A percentile compares a stretch with the other conserved stretches of the same genome.
phyloP scores from a whole-genome alignment of 345 rosid genomes.

The Streptanthus diversifolius region DNA sequence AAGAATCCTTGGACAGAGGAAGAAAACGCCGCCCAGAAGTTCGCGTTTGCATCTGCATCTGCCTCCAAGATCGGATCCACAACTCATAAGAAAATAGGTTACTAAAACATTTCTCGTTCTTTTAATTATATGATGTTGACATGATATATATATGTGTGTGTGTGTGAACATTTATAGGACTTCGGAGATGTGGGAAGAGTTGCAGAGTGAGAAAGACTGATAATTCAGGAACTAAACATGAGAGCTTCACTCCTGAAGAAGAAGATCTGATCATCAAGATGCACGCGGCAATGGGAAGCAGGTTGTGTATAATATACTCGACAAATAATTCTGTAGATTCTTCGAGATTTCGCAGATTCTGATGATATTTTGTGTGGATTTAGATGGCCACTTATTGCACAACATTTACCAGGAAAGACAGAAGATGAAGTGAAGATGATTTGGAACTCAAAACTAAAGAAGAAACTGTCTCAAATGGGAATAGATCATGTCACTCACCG shows the following conservation, averaged over 20 bases:
- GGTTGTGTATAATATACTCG: slow-evolving; percentile 36
- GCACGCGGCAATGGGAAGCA: slow-evolving; percentile 91
- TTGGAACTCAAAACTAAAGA: slow-evolving; percentile 88
- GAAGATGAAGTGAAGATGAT: slow-evolving; percentile 91
- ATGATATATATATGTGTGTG: neutral
- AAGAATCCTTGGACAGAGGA: slow-evolving; percentile 25
- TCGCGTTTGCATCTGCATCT: slow-evolving; percentile 19
- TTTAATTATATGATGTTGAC: neutral
- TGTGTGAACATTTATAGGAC: slow-evolving; percentile 38
- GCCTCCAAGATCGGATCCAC: slow-evolving; percentile 26
- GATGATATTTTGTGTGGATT: slow-evolving; percentile 8
- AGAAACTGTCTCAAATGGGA: slow-evolving; percentile 89
- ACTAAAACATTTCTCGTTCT: slow-evolving; percentile 4
- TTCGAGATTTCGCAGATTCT: neutral
- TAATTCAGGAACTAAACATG: slow-evolving; percentile 49
- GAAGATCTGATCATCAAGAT: slow-evolving; percentile 81
- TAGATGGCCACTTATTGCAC: slow-evolving; percentile 94
- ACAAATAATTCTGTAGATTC: neutral
- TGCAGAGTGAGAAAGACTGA: slow-evolving; percentile 81
- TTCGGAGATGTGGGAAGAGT: slow-evolving; percentile 73
- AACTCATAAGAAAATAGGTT: slow-evolving; percentile 33
- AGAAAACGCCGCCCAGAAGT: slow-evolving; percentile 16
- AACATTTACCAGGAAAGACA: slow-evolving; percentile 86
- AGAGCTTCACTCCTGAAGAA: slow-evolving; percentile 72
- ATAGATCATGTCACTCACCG: slow-evolving; percentile 92